phyloP scores from a whole-genome alignment of 1,139 yeast species.

The Saccharomyces hybrid region DNA sequence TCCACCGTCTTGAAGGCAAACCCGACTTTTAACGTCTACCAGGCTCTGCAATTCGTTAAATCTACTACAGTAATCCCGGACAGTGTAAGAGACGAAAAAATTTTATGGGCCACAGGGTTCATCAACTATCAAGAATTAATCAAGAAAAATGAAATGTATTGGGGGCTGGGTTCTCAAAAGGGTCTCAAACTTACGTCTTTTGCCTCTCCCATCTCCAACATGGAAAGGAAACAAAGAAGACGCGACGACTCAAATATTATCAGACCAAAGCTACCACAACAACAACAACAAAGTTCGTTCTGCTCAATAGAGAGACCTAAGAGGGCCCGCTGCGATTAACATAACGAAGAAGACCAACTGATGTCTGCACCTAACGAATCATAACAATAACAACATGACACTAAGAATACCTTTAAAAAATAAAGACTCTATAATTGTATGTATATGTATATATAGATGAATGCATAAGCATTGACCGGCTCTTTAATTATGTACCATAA shows the following conservation, averaged over 20 bases:
- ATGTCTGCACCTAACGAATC: background rate
- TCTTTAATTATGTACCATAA: background rate
- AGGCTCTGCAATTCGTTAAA: constrained; percentile 27
- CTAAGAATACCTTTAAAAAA: background rate
- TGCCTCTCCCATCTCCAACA: background rate
- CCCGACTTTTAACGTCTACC: constrained; percentile 18
- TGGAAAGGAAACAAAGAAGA: background rate
- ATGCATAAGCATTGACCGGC: background rate
- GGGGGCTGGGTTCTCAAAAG: constrained; percentile 13
- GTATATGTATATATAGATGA: background rate
- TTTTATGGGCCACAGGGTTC: constrained; percentile 24
- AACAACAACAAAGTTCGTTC: background rate
- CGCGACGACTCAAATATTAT: background rate
- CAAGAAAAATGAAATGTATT: constrained; percentile 18
- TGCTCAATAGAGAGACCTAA: background rate
- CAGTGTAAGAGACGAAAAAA: constrained; percentile 16
- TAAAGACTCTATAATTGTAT: background rate
- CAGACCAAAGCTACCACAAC: background rate
- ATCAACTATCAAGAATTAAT: constrained; percentile 25
- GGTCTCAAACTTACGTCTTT: background rate
- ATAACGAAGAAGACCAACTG: background rate
- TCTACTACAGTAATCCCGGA: constrained; percentile 20
- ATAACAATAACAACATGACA: background rate
- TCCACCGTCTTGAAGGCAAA: constrained; percentile 24
- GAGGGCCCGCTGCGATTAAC: background rate